Conservation (phyloP, 208 protist genomes). For the Leishmania lainsoni region DNA sequence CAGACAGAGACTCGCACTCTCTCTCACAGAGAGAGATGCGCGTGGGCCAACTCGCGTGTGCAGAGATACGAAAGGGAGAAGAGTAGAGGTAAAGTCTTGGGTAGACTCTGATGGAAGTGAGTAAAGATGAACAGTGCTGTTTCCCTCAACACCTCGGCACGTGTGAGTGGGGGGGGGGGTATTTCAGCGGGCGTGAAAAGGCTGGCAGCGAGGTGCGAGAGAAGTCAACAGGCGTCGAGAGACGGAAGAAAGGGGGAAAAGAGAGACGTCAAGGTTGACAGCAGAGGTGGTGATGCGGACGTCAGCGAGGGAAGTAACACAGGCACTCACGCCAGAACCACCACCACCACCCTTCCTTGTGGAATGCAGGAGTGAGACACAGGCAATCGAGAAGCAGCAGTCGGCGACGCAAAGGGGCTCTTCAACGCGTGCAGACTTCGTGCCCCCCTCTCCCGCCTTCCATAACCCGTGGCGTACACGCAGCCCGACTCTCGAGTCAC, state of each 20-base stretch:
- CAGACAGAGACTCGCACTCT: background rate
- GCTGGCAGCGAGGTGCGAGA: background rate
- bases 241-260: background rate
- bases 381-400: background rate
- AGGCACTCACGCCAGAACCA: background rate
- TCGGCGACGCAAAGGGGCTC: background rate
- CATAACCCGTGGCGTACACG: background rate
- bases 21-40: background rate
- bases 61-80: background rate
- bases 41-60: background rate
- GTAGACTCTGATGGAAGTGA: background rate
- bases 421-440: background rate
- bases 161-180: background rate
- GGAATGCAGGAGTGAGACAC: background rate
- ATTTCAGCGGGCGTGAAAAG: background rate
- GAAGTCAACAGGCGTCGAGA: background rate
- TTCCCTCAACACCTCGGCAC: background rate
- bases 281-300: background rate
- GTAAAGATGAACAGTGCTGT: background rate
- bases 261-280: background rate
- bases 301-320: background rate
- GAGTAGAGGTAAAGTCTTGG: background rate
- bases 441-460: background rate
- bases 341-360: background rate
- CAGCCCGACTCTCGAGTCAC: background rate